A percentile compares a stretch with the other conserved stretches of the same genome.
These are phyloP conservation scores for Rhizopus stolonifer DNA, from an alignment of 371 early-diverging fungal species.

Conservation along the genomic window DNA sequence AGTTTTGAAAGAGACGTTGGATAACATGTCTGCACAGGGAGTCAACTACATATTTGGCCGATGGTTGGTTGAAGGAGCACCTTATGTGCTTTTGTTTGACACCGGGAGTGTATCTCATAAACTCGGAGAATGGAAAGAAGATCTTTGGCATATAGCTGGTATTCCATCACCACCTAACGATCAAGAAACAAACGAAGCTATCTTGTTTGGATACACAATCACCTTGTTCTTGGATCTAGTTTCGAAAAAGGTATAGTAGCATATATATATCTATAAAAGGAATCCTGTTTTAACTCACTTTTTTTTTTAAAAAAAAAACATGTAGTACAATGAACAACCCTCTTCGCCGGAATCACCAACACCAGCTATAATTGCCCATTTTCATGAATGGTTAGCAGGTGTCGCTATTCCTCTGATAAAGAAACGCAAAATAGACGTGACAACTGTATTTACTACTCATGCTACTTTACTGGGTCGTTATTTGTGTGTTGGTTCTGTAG, in stretches of 20 bases:
- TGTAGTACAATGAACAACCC: slow-evolving; percentile 46
- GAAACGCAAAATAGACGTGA: slow-evolving; percentile 82
- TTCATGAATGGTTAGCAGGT: slow-evolving; percentile 97
- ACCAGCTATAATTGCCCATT: slow-evolving; percentile 90
- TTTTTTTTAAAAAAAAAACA: too few relatives aligned
- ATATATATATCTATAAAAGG: too few relatives aligned
- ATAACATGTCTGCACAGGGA: slow-evolving; percentile 68
- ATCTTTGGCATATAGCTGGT: slow-evolving; percentile 88
- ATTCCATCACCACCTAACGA: slow-evolving; percentile 93
- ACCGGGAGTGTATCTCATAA: slow-evolving; percentile 68
- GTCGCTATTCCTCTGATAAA: slow-evolving; percentile 89
- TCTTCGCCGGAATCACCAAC: slow-evolving; percentile 5
- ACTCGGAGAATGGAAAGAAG: slow-evolving; percentile 93
- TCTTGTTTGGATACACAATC: slow-evolving; percentile 91
- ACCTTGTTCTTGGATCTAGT: slow-evolving; percentile 93
- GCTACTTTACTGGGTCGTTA: slow-evolving; percentile 96
- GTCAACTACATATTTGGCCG: slow-evolving; percentile 85
- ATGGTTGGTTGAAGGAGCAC: slow-evolving; percentile 95
- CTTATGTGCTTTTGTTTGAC: slow-evolving; percentile 91
- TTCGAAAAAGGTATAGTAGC: slow-evolving; percentile 39
- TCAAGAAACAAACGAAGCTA: slow-evolving; percentile 89
- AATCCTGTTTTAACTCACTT: too few relatives aligned
- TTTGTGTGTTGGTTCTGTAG: slow-evolving; percentile 92
- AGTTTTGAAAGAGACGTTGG: slow-evolving; percentile 69
- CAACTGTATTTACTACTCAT: slow-evolving; percentile 96